Evolutionary conservation across 2,329 filamentous ascomycete species (phyloP).

Genomic region (Sordariomycetes sp.): DNA sequence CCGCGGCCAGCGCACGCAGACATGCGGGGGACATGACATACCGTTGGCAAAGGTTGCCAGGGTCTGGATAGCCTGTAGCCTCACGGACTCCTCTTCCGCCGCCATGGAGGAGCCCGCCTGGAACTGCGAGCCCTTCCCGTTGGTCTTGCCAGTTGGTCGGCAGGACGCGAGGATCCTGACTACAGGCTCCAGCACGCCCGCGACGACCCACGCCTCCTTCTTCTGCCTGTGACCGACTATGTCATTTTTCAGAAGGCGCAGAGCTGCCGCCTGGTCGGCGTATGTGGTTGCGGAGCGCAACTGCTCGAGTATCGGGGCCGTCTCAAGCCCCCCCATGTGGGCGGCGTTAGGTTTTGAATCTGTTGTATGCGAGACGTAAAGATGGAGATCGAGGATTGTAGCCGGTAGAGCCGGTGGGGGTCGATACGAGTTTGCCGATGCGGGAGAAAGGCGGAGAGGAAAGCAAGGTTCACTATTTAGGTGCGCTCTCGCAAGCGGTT

Average conservation of each 20-base stretch:
- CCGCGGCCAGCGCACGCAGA: not conserved
- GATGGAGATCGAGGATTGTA: not conserved
- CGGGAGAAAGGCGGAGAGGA: not conserved
- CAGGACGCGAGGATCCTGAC: conserved; percentile 29
- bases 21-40: conserved; percentile 20
- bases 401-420: not conserved
- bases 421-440: not conserved
- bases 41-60: conserved; percentile 75
- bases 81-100: conserved; percentile 49
- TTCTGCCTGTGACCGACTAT: conserved; percentile 76
- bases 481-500: not conserved
- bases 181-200: conserved; percentile 52
- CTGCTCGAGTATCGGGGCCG: conserved; percentile 39
- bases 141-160: conserved; percentile 17
- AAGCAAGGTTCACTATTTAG: not conserved
- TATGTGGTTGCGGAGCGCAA: conserved; percentile 38
- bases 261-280: conserved; percentile 40
- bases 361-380: not conserved
- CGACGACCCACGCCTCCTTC: conserved; percentile 66
- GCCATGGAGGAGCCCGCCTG: conserved; percentile 7
- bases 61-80: conserved; percentile 73
- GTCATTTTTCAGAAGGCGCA: conserved; percentile 75
- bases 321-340: conserved; percentile 39
- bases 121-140: conserved; percentile 23
- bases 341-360: not conserved